These are phyloP conservation scores for Eucalyptus virginea DNA, from an alignment of 345 rosid genomes.

Conservation along the genomic window DNA sequence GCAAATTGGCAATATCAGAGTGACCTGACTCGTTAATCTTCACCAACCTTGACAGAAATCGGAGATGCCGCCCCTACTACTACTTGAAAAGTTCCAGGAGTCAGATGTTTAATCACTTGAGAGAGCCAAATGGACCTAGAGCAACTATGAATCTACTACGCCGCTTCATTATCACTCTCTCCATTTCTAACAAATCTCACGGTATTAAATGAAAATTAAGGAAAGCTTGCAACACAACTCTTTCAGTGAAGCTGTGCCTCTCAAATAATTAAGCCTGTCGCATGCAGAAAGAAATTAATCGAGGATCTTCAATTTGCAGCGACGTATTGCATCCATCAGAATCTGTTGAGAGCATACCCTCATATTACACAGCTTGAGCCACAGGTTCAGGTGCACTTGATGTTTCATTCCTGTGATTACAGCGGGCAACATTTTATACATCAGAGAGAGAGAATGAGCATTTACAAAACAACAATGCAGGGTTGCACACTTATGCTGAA, in stretches of 20 bases:
- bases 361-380: constrained; percentile 38
- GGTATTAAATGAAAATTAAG: not conserved
- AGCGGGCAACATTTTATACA: not conserved
- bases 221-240: not conserved
- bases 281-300: not conserved
- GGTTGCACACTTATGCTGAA: not conserved
- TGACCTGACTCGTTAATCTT: not conserved
- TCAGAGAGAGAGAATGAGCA: not conserved
- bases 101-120: not conserved
- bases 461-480: not conserved
- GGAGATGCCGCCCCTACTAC: not conserved
- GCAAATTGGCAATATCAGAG: not conserved
- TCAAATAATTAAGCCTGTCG: not conserved
- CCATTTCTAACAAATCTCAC: not conserved
- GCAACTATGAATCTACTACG: not conserved
- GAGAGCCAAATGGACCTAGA: not conserved
- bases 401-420: constrained; percentile 29
- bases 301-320: not conserved
- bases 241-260: not conserved
- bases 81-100: not conserved
- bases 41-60: not conserved
- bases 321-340: not conserved
- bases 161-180: not conserved
- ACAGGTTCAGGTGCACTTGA: constrained; percentile 30
- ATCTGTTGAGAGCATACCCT: not conserved